A percentile compares a stretch with the other conserved stretches of the same genome.
These are phyloP conservation scores for Kokia cookei DNA, from an alignment of 441 rosid species.

Conservation along the genomic window DNA sequence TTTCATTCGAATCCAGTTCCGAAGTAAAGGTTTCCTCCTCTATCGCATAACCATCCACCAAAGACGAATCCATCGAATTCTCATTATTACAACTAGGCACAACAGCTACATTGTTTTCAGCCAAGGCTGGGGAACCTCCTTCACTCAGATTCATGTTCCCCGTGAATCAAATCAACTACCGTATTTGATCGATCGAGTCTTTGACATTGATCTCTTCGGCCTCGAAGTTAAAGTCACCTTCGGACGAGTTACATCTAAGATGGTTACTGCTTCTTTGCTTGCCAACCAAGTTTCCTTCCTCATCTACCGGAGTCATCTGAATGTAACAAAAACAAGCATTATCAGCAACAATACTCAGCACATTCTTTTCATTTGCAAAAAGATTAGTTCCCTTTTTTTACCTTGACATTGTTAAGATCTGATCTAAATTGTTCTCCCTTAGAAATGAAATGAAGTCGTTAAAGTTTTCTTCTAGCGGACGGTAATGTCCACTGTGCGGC, in stretches of 20 bases:
- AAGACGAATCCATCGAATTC: conserved; percentile 4
- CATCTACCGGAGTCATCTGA: conserved; percentile 68
- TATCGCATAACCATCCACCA: conserved; percentile 32
- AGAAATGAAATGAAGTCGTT: conserved; percentile 68
- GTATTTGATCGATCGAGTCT: conserved; percentile 13
- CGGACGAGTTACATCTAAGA: conserved; percentile 49
- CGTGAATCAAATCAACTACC: conserved; percentile 13
- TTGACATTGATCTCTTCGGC: conserved; percentile 16
- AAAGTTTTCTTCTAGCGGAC: conserved; percentile 81
- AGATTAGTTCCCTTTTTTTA: conserved; percentile 17
- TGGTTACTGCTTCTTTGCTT: conserved; percentile 42
- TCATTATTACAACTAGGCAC: conserved; percentile 11
- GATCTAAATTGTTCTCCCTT: conserved; percentile 61
- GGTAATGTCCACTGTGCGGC: conserved; percentile 98
- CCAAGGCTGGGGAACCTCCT: conserved; percentile 11
- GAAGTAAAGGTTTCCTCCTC: conserved; percentile 20
- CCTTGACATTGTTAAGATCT: conserved; percentile 69
- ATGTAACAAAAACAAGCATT: not conserved
- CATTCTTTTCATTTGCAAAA: not conserved
- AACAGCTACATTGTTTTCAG: conserved; percentile 13
- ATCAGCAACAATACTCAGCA: conserved; percentile 8
- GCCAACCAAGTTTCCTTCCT: conserved; percentile 34
- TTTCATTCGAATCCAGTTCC: conserved; percentile 23
- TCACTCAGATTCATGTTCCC: conserved; percentile 23
- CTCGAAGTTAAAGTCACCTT: conserved; percentile 37